Evolutionary conservation across 192 early-diverging fungal genomes (phyloP).

Genomic region (Podila minutissima): DNA sequence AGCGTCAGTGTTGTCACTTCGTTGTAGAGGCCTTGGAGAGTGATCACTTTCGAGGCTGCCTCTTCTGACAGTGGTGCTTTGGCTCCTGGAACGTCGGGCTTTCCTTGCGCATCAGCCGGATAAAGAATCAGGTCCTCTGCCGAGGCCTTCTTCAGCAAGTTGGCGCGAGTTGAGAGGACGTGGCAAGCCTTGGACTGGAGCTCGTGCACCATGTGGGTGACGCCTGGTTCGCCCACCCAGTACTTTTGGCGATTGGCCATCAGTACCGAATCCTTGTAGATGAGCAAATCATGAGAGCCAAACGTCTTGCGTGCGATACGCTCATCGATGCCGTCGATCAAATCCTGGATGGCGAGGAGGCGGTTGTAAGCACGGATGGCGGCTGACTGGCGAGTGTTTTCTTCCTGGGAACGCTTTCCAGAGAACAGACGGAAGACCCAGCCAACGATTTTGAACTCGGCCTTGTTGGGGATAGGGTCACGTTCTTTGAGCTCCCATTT

Average conservation of each 20-base stretch:
- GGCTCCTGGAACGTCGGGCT: slow-evolving; percentile 26
- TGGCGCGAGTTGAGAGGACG: slow-evolving; percentile 24
- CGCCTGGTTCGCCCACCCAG: slow-evolving; percentile 61
- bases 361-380: slow-evolving; percentile 69
- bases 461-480: slow-evolving; percentile 52
- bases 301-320: slow-evolving; percentile 60
- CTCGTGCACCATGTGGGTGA: slow-evolving; percentile 51
- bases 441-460: slow-evolving; percentile 63
- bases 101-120: slow-evolving; percentile 22
- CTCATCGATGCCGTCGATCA: slow-evolving; percentile 68
- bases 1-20: slow-evolving; percentile 65
- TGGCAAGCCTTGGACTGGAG: slow-evolving; percentile 37
- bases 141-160: slow-evolving; percentile 40
- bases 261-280: slow-evolving; percentile 61
- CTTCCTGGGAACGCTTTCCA: slow-evolving; percentile 68
- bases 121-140: slow-evolving; percentile 36
- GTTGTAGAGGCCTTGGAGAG: slow-evolving; percentile 51
- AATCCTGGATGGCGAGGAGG: slow-evolving; percentile 67
- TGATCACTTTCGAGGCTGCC: slow-evolving; percentile 33
- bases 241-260: slow-evolving; percentile 59
- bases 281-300: slow-evolving; percentile 55
- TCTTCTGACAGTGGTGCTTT: slow-evolving; percentile 14
- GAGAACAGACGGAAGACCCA: slow-evolving; percentile 72
- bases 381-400: slow-evolving; percentile 63
- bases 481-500: slow-evolving; percentile 66